Conservation (phyloP, 148 eudicot genomes). For the Heliosperma pusillum region DNA sequence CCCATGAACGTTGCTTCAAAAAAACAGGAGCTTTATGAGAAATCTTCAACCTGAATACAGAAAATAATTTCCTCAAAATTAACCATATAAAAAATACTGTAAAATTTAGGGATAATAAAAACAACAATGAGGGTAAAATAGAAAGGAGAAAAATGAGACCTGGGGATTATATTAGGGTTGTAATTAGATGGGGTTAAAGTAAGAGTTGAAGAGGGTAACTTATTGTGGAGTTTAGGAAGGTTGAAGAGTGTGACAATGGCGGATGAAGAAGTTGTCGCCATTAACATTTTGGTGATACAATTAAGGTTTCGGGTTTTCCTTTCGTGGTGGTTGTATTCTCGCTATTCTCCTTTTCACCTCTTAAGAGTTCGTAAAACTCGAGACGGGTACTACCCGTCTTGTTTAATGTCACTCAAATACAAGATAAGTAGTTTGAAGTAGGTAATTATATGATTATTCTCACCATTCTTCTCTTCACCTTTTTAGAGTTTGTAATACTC, state of each 20-base stretch:
- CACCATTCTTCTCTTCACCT: too few species aligned
- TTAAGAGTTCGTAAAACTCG: too few species aligned
- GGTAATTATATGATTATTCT: too few species aligned
- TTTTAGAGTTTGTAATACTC: too few species aligned
- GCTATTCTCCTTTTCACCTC: too few species aligned
- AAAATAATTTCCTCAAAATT: neutral
- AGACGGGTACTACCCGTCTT: too few species aligned
- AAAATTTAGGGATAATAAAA: neutral
- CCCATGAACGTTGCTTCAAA: constrained; percentile 1
- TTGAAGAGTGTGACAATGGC: constrained; percentile 1
- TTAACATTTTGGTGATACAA: neutral
- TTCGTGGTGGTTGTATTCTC: too few species aligned
- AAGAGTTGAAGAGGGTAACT: neutral
- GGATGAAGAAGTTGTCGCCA: neutral
- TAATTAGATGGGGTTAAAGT: neutral
- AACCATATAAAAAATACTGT: neutral
- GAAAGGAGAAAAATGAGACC: neutral
- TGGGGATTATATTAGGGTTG: neutral
- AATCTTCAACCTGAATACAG: neutral
- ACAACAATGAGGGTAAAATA: neutral
- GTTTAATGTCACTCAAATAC: too few species aligned
- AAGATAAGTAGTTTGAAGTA: too few species aligned
- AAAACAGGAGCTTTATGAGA: neutral
- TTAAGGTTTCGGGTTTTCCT: neutral
- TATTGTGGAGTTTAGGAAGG: neutral